These are phyloP conservation scores for Ascochyta pisi DNA, from an alignment of 2,329 filamentous ascomycete genomes.

Conservation along the genomic window DNA sequence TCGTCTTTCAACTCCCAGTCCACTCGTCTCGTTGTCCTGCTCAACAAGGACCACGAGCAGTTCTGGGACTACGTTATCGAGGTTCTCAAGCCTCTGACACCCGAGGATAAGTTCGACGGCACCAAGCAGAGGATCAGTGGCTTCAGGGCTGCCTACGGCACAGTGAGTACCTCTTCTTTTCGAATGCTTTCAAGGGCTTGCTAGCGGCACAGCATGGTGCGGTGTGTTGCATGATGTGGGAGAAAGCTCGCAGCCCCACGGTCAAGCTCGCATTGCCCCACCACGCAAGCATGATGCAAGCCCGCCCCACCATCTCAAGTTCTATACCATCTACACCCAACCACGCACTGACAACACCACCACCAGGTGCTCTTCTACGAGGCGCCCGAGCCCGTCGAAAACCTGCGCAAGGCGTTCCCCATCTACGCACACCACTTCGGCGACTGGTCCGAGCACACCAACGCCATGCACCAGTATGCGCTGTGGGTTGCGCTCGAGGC, in stretches of 20 bases:
- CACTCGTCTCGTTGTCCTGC: slow-evolving; percentile 77
- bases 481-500: slow-evolving; percentile 83
- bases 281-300: slow-evolving; percentile 16
- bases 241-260: slow-evolving; percentile 5
- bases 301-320: background rate
- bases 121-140: slow-evolving; percentile 59
- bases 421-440: slow-evolving; percentile 82
- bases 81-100: slow-evolving; percentile 71
- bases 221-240: slow-evolving; percentile 7
- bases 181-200: background rate
- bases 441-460: slow-evolving; percentile 75
- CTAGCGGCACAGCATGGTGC: background rate
- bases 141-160: slow-evolving; percentile 78
- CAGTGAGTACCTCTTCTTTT: slow-evolving; percentile 59
- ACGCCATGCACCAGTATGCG: slow-evolving; percentile 81
- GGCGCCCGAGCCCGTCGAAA: slow-evolving; percentile 71
- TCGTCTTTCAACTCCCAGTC: slow-evolving; percentile 90
- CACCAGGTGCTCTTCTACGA: slow-evolving; percentile 81
- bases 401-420: slow-evolving; percentile 72
- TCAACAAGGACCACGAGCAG: slow-evolving; percentile 83
- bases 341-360: slow-evolving; percentile 15
- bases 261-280: slow-evolving; percentile 22
- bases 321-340: background rate
- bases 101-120: slow-evolving; percentile 66
- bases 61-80: slow-evolving; percentile 79